Evolutionary conservation across 148 eudicot genomes (phyloP), one percentile per base, ranked within the genome.

Genomic region (Camellia granthamiana): DNA sequence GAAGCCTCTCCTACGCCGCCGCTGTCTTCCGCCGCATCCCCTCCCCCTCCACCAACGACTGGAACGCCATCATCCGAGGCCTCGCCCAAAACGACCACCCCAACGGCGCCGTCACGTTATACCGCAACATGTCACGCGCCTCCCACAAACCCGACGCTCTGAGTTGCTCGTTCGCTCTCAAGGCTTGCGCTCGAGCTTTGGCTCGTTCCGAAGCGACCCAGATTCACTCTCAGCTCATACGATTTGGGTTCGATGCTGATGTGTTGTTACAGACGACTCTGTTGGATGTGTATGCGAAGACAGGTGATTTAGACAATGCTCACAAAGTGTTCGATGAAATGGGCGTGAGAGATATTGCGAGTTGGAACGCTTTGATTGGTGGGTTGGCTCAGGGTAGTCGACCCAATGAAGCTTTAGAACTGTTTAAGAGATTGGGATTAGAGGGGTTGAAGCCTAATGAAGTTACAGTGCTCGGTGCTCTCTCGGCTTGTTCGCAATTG

Each of bases 401-500:
- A 21, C 90, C 94, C 1, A 41, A 43, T 59, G 92, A 94, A 9
- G 97, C 93, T 0, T 72, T 94, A 42, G 80, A 74, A 72, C 80
- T 94, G 73, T 92, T 91, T 63, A 54, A 82, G 80, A 77, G 62
- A 73, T 83, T 90, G 83, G 61, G 68, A 18, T 66, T 49, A 38
- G 71, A 62, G 69, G 87, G 87, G 54, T 77, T 91, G 85, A 85
- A 78, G 83, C 89, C 89, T 1, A 78, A 94, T 70, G 94, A 90
- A 73, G 83, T 92, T 5, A 91, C 94, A 0, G 94, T 92, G 19
- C 84, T 94, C 1, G 98, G 94, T 0, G 94, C 89, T 1, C 87
- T 94, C 18, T 90, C 90, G 4, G 98, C 97, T 0, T 92, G 98
- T 76, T 87, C 97, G 8, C 98, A 94, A 77, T 81, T 94, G 70